Conservation (phyloP, 1,284 basidiomycete genomes). For the Puccinia triticina region DNA sequence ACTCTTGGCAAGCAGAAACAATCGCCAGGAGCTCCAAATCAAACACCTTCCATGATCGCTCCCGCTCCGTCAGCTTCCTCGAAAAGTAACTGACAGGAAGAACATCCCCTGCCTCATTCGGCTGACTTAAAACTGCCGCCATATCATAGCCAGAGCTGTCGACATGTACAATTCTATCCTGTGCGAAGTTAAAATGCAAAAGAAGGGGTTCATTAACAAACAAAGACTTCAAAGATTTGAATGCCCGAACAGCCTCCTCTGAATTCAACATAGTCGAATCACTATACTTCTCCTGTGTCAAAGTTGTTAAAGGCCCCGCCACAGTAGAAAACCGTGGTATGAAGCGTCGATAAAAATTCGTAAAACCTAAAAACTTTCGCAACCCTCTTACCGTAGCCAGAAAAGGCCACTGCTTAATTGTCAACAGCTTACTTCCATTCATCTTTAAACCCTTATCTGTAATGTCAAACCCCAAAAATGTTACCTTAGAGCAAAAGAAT, state of each 20-base stretch:
- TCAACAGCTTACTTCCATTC: neutral
- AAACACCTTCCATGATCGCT: conserved; percentile 17
- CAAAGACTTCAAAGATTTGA: too few species aligned
- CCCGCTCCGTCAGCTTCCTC: conserved; percentile 42
- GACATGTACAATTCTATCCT: conserved; percentile 60
- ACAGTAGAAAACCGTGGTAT: too few species aligned
- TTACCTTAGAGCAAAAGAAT: conserved; percentile 2
- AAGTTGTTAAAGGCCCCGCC: too few species aligned
- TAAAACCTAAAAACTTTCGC: neutral
- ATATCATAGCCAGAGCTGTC: conserved; percentile 52
- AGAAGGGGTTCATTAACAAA: too few species aligned
- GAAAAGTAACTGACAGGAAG: conserved; percentile 51
- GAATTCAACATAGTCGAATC: too few species aligned
- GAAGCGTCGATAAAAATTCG: too few species aligned
- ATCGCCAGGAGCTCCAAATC: conserved; percentile 27
- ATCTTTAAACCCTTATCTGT: too few species aligned
- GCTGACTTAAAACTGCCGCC: too few species aligned
- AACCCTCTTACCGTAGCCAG: neutral
- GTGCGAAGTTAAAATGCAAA: too few species aligned
- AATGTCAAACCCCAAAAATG: too few species aligned
- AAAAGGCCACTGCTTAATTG: conserved; percentile 6
- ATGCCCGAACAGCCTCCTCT: too few species aligned
- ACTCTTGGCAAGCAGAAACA: conserved; percentile 20
- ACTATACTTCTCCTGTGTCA: too few species aligned
- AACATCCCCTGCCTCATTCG: neutral